Base-by-base conservation (phyloP, 768 basidiomycete species). In the Gelatoporia subvermispora region DNA sequence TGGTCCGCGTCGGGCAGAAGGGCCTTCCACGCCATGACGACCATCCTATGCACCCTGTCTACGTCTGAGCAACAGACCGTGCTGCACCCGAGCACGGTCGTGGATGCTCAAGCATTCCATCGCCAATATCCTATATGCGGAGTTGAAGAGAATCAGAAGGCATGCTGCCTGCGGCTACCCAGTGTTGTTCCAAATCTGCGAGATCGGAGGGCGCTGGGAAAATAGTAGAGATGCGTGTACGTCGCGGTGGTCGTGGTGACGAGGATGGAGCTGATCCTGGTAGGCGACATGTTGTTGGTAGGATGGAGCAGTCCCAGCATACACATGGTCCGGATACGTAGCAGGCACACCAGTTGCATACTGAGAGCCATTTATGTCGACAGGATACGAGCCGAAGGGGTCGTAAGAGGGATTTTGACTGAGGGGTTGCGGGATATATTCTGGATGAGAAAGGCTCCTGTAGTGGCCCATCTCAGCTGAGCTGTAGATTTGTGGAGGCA, bases 291-390 rank as follows among this genome's bases (percentile, higher is more conserved):
- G 54, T 15, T 47, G 54, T 2, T 41, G 28, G 23, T 49, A 52
- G 4, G 45, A 45, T 3, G 47, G 11, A 15, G 54, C 42, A 10
- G 49, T 13, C 5, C 50, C 47, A 5, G 47, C 24, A 35, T 54
- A 57, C 3, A 55, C 50, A 4, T 54, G 57, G 22, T 58, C 54
- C 4, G 50, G 48, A 41, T 49, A 58, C 1, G 54, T 44, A 17
- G 45, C 41, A 8, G 57, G 54, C n/a, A 55, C 47, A 16, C 54
- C 52, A 5, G 47, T 50, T 42, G 41, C 51, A 48, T 51, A 58
- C n/a, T 45, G 18, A 3, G 52, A 21, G 17, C 39, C 24, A 11
- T 47, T 28, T 15, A 50, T 42, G 11, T 55, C 53, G 8, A 45
- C 45, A 24, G 48, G 41, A 20, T 53, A 53, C 4, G 49, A 50